These are phyloP conservation scores for Amaranthus cruentus DNA, from an alignment of 148 eudicot species.

Conservation along the genomic window DNA sequence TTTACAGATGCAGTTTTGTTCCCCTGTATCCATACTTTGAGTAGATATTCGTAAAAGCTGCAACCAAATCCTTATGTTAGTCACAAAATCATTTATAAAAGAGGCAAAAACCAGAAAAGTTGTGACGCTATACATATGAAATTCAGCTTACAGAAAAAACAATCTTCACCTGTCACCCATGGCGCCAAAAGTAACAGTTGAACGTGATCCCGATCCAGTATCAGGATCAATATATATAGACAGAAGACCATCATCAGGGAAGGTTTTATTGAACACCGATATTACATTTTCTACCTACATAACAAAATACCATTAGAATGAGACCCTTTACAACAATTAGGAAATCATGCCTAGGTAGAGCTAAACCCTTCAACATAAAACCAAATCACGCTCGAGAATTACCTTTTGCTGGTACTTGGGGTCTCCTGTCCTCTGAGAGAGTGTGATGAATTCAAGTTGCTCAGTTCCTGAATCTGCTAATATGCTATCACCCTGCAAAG, in stretches of 20 bases:
- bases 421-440: conserved; percentile 93
- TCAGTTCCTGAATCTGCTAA: conserved; percentile 99
- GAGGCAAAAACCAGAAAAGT: not conserved
- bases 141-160: not conserved
- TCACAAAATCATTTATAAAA: conserved; percentile 14
- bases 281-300: conserved; percentile 85
- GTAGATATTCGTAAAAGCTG: conserved; percentile 98
- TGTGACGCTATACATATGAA: not conserved
- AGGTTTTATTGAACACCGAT: conserved; percentile 69
- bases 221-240: conserved; percentile 80
- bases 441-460: conserved; percentile 97
- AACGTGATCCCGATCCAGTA: conserved; percentile 57
- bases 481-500: conserved; percentile 75
- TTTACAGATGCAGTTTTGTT: conserved; percentile 80
- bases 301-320: conserved; percentile 7
- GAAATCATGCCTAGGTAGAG: not conserved
- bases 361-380: not conserved
- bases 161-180: conserved; percentile 92
- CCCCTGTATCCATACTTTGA: conserved; percentile 98
- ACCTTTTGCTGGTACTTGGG: conserved; percentile 98
- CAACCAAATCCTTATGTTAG: conserved; percentile 26
- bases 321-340: not conserved
- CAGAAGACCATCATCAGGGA: conserved; percentile 87
- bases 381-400: not conserved
- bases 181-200: conserved; percentile 96